A percentile compares a stretch with the other conserved stretches of the same genome.
These are phyloP conservation scores for Sclerotinia spermophila DNA, from an alignment of 2,329 filamentous ascomycete genomes.

Conservation along the genomic window DNA sequence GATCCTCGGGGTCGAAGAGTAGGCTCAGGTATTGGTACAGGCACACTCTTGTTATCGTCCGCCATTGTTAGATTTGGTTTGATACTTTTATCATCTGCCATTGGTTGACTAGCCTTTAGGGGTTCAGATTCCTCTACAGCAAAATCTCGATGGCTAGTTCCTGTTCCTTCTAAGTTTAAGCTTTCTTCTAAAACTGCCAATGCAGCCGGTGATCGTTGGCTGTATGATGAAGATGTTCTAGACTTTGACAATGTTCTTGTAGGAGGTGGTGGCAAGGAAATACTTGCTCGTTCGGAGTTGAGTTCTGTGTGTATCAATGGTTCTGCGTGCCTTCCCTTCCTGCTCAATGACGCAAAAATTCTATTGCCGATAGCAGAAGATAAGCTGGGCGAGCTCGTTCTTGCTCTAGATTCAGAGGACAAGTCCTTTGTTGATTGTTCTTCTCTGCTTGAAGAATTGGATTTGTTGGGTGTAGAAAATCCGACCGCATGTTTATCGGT, in stretches of 20 bases:
- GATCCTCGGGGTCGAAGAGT: slow-evolving; percentile 47
- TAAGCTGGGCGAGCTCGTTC: slow-evolving; percentile 40
- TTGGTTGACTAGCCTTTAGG: slow-evolving; percentile 43
- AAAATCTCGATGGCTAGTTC: slow-evolving; percentile 40
- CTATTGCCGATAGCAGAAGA: slow-evolving; percentile 43
- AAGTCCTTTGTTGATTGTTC: slow-evolving; percentile 7
- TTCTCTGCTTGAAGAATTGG: neutral
- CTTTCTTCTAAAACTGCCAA: slow-evolving; percentile 36
- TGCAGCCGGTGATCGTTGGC: slow-evolving; percentile 43
- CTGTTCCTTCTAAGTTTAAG: slow-evolving; percentile 26
- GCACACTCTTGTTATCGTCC: slow-evolving; percentile 28
- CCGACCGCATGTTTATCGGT: slow-evolving; percentile 16
- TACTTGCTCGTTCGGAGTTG: slow-evolving; percentile 56
- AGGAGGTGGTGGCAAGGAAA: slow-evolving; percentile 61
- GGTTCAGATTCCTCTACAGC: slow-evolving; percentile 49
- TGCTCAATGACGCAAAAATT: slow-evolving; percentile 38
- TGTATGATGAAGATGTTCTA: slow-evolving; percentile 34
- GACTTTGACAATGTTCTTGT: slow-evolving; percentile 41
- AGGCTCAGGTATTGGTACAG: slow-evolving; percentile 45
- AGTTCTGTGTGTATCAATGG: slow-evolving; percentile 52
- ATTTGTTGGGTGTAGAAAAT: slow-evolving; percentile 18
- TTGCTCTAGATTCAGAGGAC: neutral
- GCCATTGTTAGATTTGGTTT: slow-evolving; percentile 41
- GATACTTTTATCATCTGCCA: slow-evolving; percentile 37
- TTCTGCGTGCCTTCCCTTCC: slow-evolving; percentile 58